phyloP scores from a whole-genome alignment of 371 early-diverging fungal species.

The Mortierella sp. region DNA sequence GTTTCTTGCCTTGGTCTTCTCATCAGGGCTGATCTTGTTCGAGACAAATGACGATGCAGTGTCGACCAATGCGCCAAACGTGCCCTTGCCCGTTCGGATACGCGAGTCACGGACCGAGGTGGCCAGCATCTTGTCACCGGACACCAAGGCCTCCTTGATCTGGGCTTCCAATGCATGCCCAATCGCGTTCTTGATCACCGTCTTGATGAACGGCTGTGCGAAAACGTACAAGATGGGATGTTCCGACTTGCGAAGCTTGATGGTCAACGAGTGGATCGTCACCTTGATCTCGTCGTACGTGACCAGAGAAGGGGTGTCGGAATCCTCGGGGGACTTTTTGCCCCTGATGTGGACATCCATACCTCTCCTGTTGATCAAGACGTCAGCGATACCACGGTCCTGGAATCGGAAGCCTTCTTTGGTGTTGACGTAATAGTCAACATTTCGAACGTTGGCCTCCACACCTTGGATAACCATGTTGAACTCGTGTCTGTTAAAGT shows the following conservation, averaged over 20 bases:
- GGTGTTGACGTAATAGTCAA: slow-evolving; percentile 68
- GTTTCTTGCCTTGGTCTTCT: slow-evolving; percentile 28
- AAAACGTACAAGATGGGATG: slow-evolving; percentile 57
- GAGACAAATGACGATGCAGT: slow-evolving; percentile 35
- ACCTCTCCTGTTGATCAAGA: slow-evolving; percentile 65
- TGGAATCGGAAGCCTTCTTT: slow-evolving; percentile 65
- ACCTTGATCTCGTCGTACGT: slow-evolving; percentile 62
- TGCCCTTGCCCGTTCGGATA: slow-evolving; percentile 49
- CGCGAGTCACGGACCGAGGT: slow-evolving; percentile 42
- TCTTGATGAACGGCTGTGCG: slow-evolving; percentile 60
- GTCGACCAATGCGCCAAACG: slow-evolving; percentile 38
- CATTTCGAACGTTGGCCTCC: slow-evolving; percentile 59
- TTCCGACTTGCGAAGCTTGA: slow-evolving; percentile 38
- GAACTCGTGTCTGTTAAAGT: slow-evolving; percentile 54
- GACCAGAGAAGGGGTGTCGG: slow-evolving; percentile 50
- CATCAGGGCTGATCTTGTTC: slow-evolving; percentile 27
- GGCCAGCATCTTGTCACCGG: slow-evolving; percentile 57
- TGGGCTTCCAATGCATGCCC: slow-evolving; percentile 60
- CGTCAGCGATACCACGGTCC: slow-evolving; percentile 68
- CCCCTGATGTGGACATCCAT: slow-evolving; percentile 55
- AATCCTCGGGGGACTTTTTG: slow-evolving; percentile 41
- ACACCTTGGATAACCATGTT: slow-evolving; percentile 52
- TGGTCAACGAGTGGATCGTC: slow-evolving; percentile 53
- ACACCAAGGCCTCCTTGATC: slow-evolving; percentile 48
- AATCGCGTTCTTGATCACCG: slow-evolving; percentile 60